Evolutionary conservation across 768 basidiomycete genomes (phyloP).

Genomic region (Hortiboletus campestris): DNA sequence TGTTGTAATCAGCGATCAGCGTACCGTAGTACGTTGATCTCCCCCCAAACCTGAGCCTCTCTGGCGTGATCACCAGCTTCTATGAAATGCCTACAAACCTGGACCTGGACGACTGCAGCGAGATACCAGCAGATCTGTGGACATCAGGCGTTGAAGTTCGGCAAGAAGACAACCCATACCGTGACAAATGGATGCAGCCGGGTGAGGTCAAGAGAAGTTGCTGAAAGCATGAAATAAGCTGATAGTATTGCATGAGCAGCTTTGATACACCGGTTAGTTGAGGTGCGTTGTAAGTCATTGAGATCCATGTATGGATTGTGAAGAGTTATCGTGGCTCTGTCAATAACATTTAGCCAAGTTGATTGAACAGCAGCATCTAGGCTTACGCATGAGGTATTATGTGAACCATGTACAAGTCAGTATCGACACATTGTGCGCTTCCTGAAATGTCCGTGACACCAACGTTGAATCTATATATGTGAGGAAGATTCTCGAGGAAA

Average conservation of each 20-base stretch:
- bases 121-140: conserved; percentile 86
- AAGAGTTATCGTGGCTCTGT: conserved; percentile 82
- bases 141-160: conserved; percentile 15
- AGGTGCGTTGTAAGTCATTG: conserved; percentile 58
- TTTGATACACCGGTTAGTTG: conserved; percentile 68
- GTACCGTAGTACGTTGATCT: conserved; percentile 80
- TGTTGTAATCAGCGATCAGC: conserved; percentile 14
- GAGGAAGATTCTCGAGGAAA: conserved; percentile 72
- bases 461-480: conserved; percentile 58
- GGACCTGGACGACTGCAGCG: conserved; percentile 82
- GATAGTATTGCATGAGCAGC: conserved; percentile 72
- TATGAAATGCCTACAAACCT: conserved; percentile 83
- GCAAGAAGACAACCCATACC: conserved; percentile 42
- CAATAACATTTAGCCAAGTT: conserved; percentile 11
- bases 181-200: conserved; percentile 80
- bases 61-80: conserved; percentile 71
- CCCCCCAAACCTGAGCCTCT: conserved; percentile 82
- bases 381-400: conserved; percentile 81
- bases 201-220: conserved; percentile 78
- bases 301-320: conserved; percentile 85
- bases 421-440: conserved; percentile 60
- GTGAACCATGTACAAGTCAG: conserved; percentile 85
- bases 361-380: conserved; percentile 1
- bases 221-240: conserved; percentile 75
- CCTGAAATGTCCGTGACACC: conserved; percentile 61